Evolutionary conservation across 23 red algal species (phyloP), one percentile per base, ranked within the genome.

Genomic region (Gracilaria domingensis): DNA sequence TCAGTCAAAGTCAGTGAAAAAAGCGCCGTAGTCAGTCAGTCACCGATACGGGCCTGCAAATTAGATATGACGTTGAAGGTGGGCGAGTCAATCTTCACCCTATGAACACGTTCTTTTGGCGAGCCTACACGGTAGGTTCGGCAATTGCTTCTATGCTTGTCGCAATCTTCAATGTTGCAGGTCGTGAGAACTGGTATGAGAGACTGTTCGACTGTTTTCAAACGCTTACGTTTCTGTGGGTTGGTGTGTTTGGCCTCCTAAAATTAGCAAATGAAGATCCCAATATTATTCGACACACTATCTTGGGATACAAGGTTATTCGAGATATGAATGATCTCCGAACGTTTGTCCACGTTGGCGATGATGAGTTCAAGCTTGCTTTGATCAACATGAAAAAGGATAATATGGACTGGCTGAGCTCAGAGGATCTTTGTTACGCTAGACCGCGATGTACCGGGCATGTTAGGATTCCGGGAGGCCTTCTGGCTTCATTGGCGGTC

Each of bases 191-290:
- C 16, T 34, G 30, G 49, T 86, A 69, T 86, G 62, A 86, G 42
- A 44, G 62, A 17, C 6, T 73, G 29, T 26, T 32, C 25, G 82
- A 86, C 42, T 6, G 3, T 30, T 23, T 44, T 14, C 59, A 67
- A 18, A 28, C 42, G 2, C 23, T 61, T 8, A 86, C 82, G n/a
- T 28, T 71, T 13, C 45, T 86, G 2, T 60, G 66, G 23, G 82
- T 86, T 7, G 37, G 60, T 18, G 26, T 86, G 23, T 86, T 86
- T 35, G 82, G 82, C 4, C 30, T 86, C 2, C 24, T 86, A 37
- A 86, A 86, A 34, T 48, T 86, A 8, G 47, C 24, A 35, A 86
- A 62, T 32, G 82, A 86, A 8, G 82, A 86, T 60, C 38, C 35
- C 8, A 86, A 73, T 72, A 51, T 34, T 38, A 86, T 86, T 44